Evolutionary conservation across 2,329 filamentous ascomycete species (phyloP).

Genomic region (Fusarium xylarioides): DNA sequence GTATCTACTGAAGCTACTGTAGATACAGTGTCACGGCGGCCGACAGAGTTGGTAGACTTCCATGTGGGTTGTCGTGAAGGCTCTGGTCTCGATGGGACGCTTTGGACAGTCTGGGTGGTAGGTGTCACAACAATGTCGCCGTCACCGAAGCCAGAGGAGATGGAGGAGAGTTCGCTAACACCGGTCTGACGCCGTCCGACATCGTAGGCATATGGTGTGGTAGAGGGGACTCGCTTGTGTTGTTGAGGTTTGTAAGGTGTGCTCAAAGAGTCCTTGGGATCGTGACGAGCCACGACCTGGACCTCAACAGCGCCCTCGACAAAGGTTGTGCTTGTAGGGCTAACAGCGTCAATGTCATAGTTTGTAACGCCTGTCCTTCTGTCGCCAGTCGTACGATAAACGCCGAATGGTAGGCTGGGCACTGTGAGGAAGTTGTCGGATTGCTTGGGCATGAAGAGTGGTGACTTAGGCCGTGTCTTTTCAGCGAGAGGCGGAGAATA

Average conservation of each 20-base stretch:
- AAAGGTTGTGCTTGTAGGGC: slow-evolving; percentile 38
- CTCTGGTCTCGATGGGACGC: slow-evolving; percentile 23
- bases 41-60: slow-evolving; percentile 25
- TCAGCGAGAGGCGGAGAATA: slow-evolving; percentile 26
- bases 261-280: slow-evolving; percentile 22
- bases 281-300: slow-evolving; percentile 34
- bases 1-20: slow-evolving; percentile 63
- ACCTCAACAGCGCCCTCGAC: slow-evolving; percentile 36
- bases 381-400: slow-evolving; percentile 27
- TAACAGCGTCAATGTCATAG: slow-evolving; percentile 29
- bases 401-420: slow-evolving; percentile 31
- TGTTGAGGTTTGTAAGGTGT: slow-evolving; percentile 18
- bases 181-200: slow-evolving; percentile 46
- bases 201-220: slow-evolving; percentile 31
- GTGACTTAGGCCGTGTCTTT: slow-evolving; percentile 25
- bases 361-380: slow-evolving; percentile 11
- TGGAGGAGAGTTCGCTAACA: slow-evolving; percentile 64
- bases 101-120: slow-evolving; percentile 27
- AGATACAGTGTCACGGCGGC: slow-evolving; percentile 60
- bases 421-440: slow-evolving; percentile 36
- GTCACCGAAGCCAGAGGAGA: slow-evolving; percentile 72
- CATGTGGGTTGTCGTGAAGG: slow-evolving; percentile 25
- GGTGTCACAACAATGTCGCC: slow-evolving; percentile 63
- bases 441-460: slow-evolving; percentile 31
- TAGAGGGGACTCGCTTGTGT: slow-evolving; percentile 29